Evolutionary conservation across 139 green algal genomes (phyloP), one percentile per base, ranked within the genome.

Genomic region (Diplosphaera chodatii): DNA sequence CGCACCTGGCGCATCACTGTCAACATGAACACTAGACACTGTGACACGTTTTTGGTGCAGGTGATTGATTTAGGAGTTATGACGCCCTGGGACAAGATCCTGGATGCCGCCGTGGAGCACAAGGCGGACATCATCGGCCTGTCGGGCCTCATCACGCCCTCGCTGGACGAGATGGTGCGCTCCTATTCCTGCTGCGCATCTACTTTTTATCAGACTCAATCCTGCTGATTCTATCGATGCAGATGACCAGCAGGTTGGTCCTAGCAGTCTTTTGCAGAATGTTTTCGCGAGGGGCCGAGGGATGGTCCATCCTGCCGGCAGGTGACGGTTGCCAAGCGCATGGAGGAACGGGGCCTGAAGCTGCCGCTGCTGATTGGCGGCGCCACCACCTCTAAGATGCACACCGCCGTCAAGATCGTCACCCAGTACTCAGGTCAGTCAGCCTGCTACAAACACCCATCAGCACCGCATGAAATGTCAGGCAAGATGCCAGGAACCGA

Each of bases 401-500:
- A 99, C 89, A 99, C 95, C 0, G 95, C 95, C 0, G 95, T 99
- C 22, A 99, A 99, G 89, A 91, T 99, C 32, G 89, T 86, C 22
- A 92, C 95, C 3, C 83, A 88, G 65, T 99, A 97, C 88, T 87
- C 77, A 27, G 48, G 48, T 59, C 13, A 10, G 48, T 48, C 10
- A 8, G 13, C 37, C 37, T n/a, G n/a, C n/a, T n/a, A n/a, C n/a
- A n/a, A n/a, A n/a, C n/a, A n/a, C n/a, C n/a, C n/a, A n/a, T n/a
- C n/a, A n/a, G n/a, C n/a, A n/a, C n/a, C n/a, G n/a, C n/a, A n/a
- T n/a, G n/a, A n/a, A n/a, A 48, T 13, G 37, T 13, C 37, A 48
- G 13, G 13, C 37, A 48, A 48, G 37, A 48, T 48, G 37, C 37
- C 37, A 48, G n/a, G n/a, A n/a, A n/a, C n/a, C n/a, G n/a, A 48